These are phyloP conservation scores for Stachybotrys chartarum DNA, from an alignment of 2,329 filamentous ascomycete genomes.

Conservation along the genomic window DNA sequence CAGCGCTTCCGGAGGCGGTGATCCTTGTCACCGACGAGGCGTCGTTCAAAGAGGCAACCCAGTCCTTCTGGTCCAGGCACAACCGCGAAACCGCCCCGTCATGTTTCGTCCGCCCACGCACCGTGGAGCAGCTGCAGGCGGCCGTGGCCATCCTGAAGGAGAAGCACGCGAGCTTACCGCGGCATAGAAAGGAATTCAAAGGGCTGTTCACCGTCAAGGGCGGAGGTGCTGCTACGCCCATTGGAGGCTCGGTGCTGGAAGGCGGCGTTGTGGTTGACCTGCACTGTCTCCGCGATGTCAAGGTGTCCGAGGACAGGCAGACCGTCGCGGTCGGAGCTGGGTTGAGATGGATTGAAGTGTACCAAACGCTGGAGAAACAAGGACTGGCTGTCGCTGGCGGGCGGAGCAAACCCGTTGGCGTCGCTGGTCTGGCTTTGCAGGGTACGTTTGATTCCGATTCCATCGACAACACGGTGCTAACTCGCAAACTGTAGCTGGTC, in stretches of 20 bases:
- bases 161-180: not conserved
- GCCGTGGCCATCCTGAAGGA: not conserved
- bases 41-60: not conserved
- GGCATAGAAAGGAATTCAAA: not conserved
- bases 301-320: not conserved
- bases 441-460: not conserved
- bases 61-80: not conserved
- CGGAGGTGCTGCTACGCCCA: not conserved
- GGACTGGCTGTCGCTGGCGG: not conserved
- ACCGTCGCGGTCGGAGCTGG: not conserved
- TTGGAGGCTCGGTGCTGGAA: not conserved
- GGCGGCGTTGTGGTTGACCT: constrained; percentile 1
- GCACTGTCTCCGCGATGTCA: not conserved
- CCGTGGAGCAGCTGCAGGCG: not conserved
- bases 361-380: not conserved
- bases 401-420: not conserved
- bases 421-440: not conserved
- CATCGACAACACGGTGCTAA: not conserved
- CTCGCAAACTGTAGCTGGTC: not conserved
- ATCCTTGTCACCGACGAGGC: not conserved
- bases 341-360: not conserved
- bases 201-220: not conserved
- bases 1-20: not conserved
- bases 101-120: not conserved
- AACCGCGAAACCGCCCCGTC: not conserved